These are phyloP conservation scores for Podaxis mareebaensis DNA, from an alignment of 768 basidiomycete genomes.

Conservation along the genomic window DNA sequence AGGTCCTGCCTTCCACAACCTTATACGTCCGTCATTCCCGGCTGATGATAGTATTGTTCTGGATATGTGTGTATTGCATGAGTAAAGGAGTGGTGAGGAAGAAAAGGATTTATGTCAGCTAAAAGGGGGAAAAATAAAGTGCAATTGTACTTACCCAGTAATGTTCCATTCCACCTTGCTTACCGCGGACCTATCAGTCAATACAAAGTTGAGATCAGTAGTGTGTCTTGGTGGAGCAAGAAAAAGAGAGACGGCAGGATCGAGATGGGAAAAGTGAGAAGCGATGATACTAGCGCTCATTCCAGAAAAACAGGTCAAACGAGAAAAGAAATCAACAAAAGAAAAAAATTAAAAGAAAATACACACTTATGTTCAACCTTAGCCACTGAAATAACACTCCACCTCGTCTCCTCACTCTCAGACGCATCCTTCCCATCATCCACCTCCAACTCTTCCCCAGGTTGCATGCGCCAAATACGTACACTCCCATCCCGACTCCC, in stretches of 20 bases:
- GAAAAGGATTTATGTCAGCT: neutral
- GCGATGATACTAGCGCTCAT: neutral
- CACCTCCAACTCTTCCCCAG: conserved; percentile 47
- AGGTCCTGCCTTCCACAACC: conserved; percentile 83
- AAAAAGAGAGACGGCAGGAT: neutral
- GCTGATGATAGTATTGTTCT: conserved; percentile 84
- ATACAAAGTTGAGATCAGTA: neutral
- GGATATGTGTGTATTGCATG: conserved; percentile 2
- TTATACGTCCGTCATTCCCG: conserved; percentile 80
- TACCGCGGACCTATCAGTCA: conserved; percentile 57
- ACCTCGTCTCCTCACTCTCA: conserved; percentile 53
- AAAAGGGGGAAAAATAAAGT: neutral
- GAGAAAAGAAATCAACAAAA: neutral
- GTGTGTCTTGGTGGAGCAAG: no score
- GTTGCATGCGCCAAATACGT: conserved; percentile 84
- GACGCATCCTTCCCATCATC: conserved; percentile 33
- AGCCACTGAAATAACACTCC: conserved; percentile 76
- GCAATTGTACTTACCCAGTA: conserved; percentile 55
- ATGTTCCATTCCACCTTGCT: conserved; percentile 95
- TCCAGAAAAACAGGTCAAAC: neutral
- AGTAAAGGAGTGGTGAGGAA: neutral
- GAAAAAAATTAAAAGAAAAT: neutral
- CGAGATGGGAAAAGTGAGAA: conserved; percentile 4
- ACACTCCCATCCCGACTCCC: conserved; percentile 88
- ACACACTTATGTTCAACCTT: conserved; percentile 85